Percentiles rank a stretch among this genome's conserved stretches.
phyloP scores from a whole-genome alignment of 2,329 filamentous ascomycete species.

The Xylariales sp. region DNA sequence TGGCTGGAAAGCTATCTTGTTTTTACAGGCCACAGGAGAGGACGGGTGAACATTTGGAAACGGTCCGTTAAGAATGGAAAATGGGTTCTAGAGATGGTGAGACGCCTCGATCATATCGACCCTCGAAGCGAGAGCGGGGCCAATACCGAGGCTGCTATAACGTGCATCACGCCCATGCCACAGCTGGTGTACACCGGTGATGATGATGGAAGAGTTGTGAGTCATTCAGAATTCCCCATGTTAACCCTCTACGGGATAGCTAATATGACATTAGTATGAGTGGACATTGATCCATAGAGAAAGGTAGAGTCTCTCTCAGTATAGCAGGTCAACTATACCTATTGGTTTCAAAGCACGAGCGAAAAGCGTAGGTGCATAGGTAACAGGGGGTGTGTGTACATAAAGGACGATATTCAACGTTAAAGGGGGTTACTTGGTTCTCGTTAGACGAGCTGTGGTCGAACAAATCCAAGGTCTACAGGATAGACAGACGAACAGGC shows the following conservation, averaged over 20 bases:
- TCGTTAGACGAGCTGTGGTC: conserved; percentile 8
- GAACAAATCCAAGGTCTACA: conserved; percentile 16
- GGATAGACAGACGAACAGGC: conserved; percentile 23
- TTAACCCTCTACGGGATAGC: conserved; percentile 9
- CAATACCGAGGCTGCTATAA: conserved; percentile 77
- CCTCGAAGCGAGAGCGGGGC: conserved; percentile 68
- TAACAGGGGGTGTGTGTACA: conserved; percentile 12
- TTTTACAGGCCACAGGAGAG: conserved; percentile 87
- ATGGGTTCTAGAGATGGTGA: conserved; percentile 83
- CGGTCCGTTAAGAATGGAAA: conserved; percentile 68
- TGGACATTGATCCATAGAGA: conserved; percentile 71
- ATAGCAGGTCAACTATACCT: conserved; percentile 27
- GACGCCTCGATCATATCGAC: conserved; percentile 84
- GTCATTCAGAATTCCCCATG: conserved; percentile 50
- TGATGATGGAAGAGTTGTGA: conserved; percentile 89
- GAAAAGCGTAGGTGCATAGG: conserved; percentile 40
- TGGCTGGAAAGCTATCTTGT: conserved; percentile 89
- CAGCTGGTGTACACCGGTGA: conserved; percentile 92
- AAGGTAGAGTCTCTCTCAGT: conserved; percentile 58
- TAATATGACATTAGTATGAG: conserved; percentile 62
- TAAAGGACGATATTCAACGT: not conserved
- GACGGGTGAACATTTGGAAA: conserved; percentile 83
- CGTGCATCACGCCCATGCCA: conserved; percentile 85
- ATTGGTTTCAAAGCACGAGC: conserved; percentile 31
- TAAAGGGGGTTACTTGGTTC: not conserved